Percentiles rank a stretch among this genome's conserved stretches.
Conservation (phyloP, 805 yeast species). For the Ogataea minuta region DNA sequence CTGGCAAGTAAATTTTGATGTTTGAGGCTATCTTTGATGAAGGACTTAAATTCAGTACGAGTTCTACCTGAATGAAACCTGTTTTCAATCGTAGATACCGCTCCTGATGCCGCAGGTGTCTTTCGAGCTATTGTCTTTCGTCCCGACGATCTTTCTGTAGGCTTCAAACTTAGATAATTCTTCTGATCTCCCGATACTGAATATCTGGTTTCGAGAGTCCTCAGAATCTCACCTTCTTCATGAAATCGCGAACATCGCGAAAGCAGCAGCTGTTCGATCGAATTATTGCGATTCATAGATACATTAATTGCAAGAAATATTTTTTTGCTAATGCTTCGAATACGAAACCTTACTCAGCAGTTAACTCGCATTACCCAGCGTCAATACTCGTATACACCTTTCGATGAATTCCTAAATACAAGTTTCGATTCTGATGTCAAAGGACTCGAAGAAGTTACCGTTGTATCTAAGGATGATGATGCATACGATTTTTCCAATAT, state of each 20-base stretch:
- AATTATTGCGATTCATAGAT: conserved; percentile 41
- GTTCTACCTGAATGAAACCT: conserved; percentile 27
- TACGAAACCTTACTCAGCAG: background rate
- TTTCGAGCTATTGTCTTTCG: conserved; percentile 21
- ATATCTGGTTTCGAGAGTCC: conserved; percentile 45
- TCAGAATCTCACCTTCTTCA: conserved; percentile 36
- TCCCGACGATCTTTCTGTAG: conserved; percentile 34
- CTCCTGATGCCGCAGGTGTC: conserved; percentile 11
- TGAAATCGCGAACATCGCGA: conserved; percentile 41
- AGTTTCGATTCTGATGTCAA: conserved; percentile 24
- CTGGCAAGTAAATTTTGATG: conserved; percentile 41
- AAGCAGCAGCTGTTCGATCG: conserved; percentile 46
- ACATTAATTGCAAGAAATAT: conserved; percentile 1
- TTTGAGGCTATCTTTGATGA: conserved; percentile 37
- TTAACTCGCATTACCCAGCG: background rate
- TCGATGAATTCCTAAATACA: conserved; percentile 12
- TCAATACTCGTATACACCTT: conserved; percentile 18
- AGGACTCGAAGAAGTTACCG: conserved; percentile 24
- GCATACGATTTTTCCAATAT: conserved; percentile 28
- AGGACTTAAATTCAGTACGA: conserved; percentile 42
- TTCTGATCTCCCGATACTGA: conserved; percentile 46
- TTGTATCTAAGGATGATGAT: background rate
- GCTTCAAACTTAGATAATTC: conserved; percentile 41
- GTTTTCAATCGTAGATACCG: conserved; percentile 11
- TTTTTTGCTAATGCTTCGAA: conserved; percentile 1